phyloP scores from a whole-genome alignment of 1,139 yeast genomes.

The Debaryomyces nepalensis region DNA sequence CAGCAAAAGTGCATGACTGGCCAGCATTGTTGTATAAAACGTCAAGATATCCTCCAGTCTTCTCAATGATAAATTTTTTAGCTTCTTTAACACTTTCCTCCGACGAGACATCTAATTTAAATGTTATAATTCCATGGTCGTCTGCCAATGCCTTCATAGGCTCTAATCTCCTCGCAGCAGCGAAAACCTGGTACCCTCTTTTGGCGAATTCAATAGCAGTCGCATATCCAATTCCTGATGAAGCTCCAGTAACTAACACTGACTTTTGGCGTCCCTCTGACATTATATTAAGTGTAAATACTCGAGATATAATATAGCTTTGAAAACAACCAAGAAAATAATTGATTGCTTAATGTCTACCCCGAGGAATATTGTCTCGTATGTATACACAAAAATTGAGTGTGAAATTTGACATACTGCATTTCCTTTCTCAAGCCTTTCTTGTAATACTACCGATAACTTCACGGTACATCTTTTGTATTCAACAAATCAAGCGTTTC shows the following conservation, averaged over 20 bases:
- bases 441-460: too few relatives aligned
- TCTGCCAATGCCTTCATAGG: slow-evolving; percentile 58
- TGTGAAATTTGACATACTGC: too few relatives aligned
- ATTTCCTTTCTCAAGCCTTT: too few relatives aligned
- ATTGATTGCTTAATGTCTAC: neutral
- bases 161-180: slow-evolving; percentile 67
- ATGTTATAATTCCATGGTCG: slow-evolving; percentile 33
- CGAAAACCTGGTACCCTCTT: slow-evolving; percentile 62
- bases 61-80: slow-evolving; percentile 39
- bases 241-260: slow-evolving; percentile 78
- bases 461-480: too few relatives aligned
- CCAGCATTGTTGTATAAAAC: slow-evolving; percentile 67
- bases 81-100: slow-evolving; percentile 53
- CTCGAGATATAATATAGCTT: too few relatives aligned
- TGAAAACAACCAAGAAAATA: too few relatives aligned
- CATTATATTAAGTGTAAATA: too few relatives aligned
- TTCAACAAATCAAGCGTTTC: too few relatives aligned
- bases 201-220: slow-evolving; percentile 66
- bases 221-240: slow-evolving; percentile 79
- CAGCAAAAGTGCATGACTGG: slow-evolving; percentile 71
- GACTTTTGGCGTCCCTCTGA: slow-evolving; percentile 33
- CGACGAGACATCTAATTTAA: slow-evolving; percentile 54
- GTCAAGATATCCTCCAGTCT: slow-evolving; percentile 55
- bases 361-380: too few relatives aligned
- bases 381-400: neutral